Conservation (phyloP, 352 stramenopile species). For the Globisporangium abappressorium region DNA sequence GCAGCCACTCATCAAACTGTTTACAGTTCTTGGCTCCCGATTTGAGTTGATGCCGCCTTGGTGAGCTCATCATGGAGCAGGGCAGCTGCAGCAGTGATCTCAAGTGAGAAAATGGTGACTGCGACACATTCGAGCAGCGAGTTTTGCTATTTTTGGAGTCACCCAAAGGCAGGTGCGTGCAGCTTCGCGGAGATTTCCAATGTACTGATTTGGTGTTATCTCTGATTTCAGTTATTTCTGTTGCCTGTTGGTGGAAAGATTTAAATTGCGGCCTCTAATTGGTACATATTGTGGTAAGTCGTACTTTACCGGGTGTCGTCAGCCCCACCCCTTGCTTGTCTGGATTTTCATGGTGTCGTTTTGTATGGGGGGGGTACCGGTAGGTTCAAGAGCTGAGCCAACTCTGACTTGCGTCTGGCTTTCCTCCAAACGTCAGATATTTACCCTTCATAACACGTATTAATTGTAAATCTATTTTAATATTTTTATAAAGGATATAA, state of each 20-base stretch:
- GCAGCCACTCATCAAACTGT: background rate
- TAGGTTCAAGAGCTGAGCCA: background rate
- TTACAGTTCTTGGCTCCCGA: background rate
- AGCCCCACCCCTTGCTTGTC: background rate
- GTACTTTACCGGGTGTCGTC: background rate
- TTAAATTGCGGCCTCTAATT: background rate
- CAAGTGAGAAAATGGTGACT: background rate
- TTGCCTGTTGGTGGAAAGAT: background rate
- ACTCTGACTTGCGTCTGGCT: background rate
- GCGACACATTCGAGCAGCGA: background rate
- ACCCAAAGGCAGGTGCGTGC: background rate
- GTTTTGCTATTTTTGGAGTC: background rate
- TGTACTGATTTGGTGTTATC: background rate
- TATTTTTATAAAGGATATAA: background rate
- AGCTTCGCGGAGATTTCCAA: background rate
- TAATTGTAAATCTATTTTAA: background rate
- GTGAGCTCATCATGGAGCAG: background rate
- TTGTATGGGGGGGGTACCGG: background rate
- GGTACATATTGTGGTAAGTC: background rate
- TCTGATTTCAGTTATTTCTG: background rate
- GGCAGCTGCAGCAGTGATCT: background rate
- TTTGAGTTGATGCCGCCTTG: background rate
- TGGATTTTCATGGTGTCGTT: slow-evolving; percentile 13
- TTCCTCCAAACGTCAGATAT: background rate
- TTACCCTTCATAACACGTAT: background rate